These are phyloP conservation scores for Eutypella sp. DNA, from an alignment of 2,329 filamentous ascomycete genomes.

Conservation along the genomic window DNA sequence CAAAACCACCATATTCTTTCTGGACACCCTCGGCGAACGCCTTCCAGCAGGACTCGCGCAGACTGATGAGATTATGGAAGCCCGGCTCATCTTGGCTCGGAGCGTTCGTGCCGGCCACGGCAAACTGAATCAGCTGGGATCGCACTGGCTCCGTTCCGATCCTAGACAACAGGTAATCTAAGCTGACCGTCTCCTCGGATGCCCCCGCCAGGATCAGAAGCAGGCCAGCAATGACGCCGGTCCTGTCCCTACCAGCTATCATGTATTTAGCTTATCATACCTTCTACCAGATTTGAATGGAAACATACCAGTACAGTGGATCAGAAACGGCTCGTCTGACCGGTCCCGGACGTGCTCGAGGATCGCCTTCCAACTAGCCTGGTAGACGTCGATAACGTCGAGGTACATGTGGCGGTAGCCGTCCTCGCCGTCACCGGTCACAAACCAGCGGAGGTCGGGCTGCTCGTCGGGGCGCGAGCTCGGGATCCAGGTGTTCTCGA, in stretches of 20 bases:
- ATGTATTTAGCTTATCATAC: neutral
- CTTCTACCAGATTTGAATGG: neutral
- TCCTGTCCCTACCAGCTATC: slow-evolving; percentile 50
- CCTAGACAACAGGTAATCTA: slow-evolving; percentile 51
- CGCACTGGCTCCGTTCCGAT: slow-evolving; percentile 49
- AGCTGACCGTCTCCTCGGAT: slow-evolving; percentile 33
- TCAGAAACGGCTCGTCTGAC: slow-evolving; percentile 39
- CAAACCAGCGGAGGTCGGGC: slow-evolving; percentile 37
- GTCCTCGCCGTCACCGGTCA: slow-evolving; percentile 37
- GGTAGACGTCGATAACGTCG: slow-evolving; percentile 39
- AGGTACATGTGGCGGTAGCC: slow-evolving; percentile 45
- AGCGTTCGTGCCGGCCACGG: slow-evolving; percentile 32
- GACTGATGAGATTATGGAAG: slow-evolving; percentile 42
- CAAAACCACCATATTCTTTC: slow-evolving; percentile 42
- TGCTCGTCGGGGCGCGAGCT: slow-evolving; percentile 29
- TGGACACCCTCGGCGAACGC: slow-evolving; percentile 40
- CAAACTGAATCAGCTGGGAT: slow-evolving; percentile 39
- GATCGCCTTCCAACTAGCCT: slow-evolving; percentile 36
- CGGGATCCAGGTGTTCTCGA: slow-evolving; percentile 42
- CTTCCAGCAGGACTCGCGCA: slow-evolving; percentile 40
- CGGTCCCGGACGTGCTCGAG: slow-evolving; percentile 44
- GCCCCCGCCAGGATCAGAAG: slow-evolving; percentile 47
- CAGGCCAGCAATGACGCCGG: slow-evolving; percentile 45
- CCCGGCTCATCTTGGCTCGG: slow-evolving; percentile 37
- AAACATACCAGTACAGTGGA: slow-evolving; percentile 50